Evolutionary conservation across 2,329 filamentous ascomycete species (phyloP).

Genomic region (Graphilbum fragrans): DNA sequence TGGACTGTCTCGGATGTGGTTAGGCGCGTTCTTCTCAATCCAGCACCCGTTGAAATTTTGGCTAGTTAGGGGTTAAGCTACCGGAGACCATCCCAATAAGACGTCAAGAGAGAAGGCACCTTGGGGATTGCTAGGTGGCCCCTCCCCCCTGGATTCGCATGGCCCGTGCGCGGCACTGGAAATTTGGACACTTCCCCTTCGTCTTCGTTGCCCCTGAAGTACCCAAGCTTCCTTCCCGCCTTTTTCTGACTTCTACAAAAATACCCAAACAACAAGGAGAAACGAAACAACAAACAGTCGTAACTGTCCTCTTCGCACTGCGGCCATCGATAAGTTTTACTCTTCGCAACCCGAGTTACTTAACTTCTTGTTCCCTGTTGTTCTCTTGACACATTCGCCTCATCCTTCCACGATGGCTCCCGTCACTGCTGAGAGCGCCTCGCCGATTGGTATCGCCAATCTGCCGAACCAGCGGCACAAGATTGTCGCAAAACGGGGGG

Average conservation of each 20-base stretch:
- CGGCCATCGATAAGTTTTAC: background rate
- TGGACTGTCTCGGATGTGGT: too few relatives aligned
- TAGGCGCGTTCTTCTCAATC: too few relatives aligned
- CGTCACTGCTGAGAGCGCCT: conserved; percentile 46
- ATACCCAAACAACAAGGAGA: background rate
- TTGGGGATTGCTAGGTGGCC: conserved; percentile 6
- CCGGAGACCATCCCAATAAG: conserved; percentile 6
- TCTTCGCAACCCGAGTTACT: background rate
- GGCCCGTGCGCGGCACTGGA: conserved; percentile 14
- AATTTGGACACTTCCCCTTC: conserved; percentile 14
- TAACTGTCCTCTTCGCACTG: conserved; percentile 1
- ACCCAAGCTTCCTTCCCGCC: conserved; percentile 12
- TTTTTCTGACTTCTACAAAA: conserved; percentile 7
- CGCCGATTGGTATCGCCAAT: conserved; percentile 63
- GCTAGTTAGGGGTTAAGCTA: background rate
- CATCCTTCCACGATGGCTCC: conserved; percentile 36
- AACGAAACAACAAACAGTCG: conserved; percentile 8
- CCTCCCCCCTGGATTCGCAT: conserved; percentile 10
- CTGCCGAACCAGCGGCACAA: conserved; percentile 64
- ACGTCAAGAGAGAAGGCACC: conserved; percentile 5
- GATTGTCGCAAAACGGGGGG: conserved; percentile 73
- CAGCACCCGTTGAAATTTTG: conserved; percentile 3
- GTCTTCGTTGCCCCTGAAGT: conserved; percentile 8
- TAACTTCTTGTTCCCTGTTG: background rate
- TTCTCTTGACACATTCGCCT: background rate